Base-by-base conservation (phyloP, 192 early-diverging fungal species). In the Dissophora ornata region DNA sequence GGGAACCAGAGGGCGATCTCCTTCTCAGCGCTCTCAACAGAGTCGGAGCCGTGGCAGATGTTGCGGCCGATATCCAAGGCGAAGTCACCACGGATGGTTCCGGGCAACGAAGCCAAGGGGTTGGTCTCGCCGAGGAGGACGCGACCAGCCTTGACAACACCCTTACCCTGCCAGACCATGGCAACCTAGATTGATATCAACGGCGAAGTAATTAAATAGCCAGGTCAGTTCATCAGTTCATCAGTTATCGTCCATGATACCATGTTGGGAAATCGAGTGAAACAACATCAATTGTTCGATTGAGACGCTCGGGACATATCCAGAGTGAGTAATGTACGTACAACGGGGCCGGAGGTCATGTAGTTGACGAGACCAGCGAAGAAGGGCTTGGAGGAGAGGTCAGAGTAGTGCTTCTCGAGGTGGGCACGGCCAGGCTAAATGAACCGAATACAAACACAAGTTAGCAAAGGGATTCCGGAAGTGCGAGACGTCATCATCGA, bases 111-210 rank as follows among this genome's bases (percentile, higher is more conserved):
- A 22, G 90, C 90, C 69, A 92, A 83, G 59, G 96, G 96, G 83
- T 96, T 94, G 64, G 96, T 97, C 30, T 93, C 95, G 57, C 95
- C 95, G 69, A 97, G 88, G 85, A 97, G 89, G 38, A 86, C 80
- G 62, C 95, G 91, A 60, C 94, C 93, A 83, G 93, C 90, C 75
- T 88, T 87, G 82, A 97, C 92, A 12, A 96, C 95, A 71, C 93
- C 90, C 46, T 85, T 87, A 22, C 93, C 94, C 80, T 91, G 87
- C 94, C 94, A 96, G 59, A 96, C 88, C 87, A 85, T 85, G 62
- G 84, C 81, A 61, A 85, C 79, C 60, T 78, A 49, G 18, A 45
- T 32, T 63, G 36, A 38, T 9, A 38, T 29, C 5, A 38, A 60
- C 46, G 19, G 15, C 44, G 32, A 44, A 57, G 25, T 8, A 47